Evolutionary conservation across 495 filamentous ascomycete genomes (phyloP), one percentile per base, ranked within the genome.

Genomic region (Pyronema domesticum): DNA sequence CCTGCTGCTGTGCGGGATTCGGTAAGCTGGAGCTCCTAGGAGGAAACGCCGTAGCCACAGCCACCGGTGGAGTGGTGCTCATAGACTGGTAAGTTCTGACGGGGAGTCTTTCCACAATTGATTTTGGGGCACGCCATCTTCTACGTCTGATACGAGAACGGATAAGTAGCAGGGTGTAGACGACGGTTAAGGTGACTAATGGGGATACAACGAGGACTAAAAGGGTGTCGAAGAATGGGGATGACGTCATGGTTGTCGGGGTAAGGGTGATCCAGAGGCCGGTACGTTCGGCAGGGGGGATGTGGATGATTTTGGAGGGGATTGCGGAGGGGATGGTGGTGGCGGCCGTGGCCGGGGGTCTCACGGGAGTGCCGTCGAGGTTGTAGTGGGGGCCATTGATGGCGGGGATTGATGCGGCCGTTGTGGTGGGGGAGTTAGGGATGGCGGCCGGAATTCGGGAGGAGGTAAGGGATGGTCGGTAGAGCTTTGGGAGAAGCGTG

Each of bases 241-340:
- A 91, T n/a, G 84, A 82, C 51, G 86, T 86, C 75, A 84, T 81
- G 68, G 80, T 87, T 6, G 88, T 86, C 11, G 88, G 91, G 0
- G 89, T 91, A 53, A 98, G 75, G 1, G 89, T 93, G 30, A 98
- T 85, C 93, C 93, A 96, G 5, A 98, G 76, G 7, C 91, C 91
- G 56, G 91, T 81, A 58, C 82, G 83, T 11, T 53, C 36, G 7
- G 35, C 19, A 1, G 35, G 10, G 9, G 37, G 37, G 7, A 74
- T 51, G 74, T 75, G 55, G 81, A 82, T 6, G 76, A 76, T 36
- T 47, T 23, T 23, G 1, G 45, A 10, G 3, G n/a, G 45, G 14
- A 47, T 19, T 10, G 47, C 47, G 23, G 30, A 13, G 8, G 50
- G 33, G 8, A 30, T 34, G 34, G 34, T 18, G 10, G 45, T 15